Conservation (phyloP, 2,329 filamentous ascomycete species). For the Orbilia javanica region DNA sequence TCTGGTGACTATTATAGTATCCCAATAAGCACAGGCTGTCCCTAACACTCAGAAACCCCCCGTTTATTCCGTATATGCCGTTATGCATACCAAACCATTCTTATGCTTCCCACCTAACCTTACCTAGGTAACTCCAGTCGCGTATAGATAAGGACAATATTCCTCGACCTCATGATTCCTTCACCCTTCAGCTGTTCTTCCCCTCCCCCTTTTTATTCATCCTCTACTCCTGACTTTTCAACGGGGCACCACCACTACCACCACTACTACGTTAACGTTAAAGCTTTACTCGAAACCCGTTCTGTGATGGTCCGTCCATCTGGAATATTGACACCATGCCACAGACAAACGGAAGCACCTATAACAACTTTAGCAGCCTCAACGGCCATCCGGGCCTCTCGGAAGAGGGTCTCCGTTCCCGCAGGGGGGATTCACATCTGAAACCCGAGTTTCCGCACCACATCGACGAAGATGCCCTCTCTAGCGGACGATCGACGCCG, state of each 20-base stretch:
- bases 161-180: slow-evolving; percentile 11
- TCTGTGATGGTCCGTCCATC: background rate
- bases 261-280: background rate
- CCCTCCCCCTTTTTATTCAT: slow-evolving; percentile 18
- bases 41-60: slow-evolving; percentile 19
- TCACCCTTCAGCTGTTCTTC: background rate
- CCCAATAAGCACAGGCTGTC: slow-evolving; percentile 21
- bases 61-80: slow-evolving; percentile 6
- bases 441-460: slow-evolving; percentile 36
- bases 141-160: slow-evolving; percentile 52
- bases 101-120: slow-evolving; percentile 44
- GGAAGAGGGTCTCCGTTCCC: slow-evolving; percentile 40
- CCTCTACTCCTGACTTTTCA: background rate
- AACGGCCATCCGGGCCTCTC: slow-evolving; percentile 31
- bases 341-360: slow-evolving; percentile 40
- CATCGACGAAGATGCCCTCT: slow-evolving; percentile 50
- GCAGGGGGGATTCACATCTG: slow-evolving; percentile 37
- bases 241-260: background rate
- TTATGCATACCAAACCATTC: slow-evolving; percentile 5
- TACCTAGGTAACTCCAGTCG: slow-evolving; percentile 52
- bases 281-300: background rate
- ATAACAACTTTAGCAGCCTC: slow-evolving; percentile 12
- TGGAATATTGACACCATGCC: slow-evolving; percentile 30
- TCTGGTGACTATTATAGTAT: slow-evolving; percentile 17
- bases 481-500: slow-evolving; percentile 75